Evolutionary conservation across 192 early-diverging fungal species (phyloP).

Genomic region (Physocladia obscura): DNA sequence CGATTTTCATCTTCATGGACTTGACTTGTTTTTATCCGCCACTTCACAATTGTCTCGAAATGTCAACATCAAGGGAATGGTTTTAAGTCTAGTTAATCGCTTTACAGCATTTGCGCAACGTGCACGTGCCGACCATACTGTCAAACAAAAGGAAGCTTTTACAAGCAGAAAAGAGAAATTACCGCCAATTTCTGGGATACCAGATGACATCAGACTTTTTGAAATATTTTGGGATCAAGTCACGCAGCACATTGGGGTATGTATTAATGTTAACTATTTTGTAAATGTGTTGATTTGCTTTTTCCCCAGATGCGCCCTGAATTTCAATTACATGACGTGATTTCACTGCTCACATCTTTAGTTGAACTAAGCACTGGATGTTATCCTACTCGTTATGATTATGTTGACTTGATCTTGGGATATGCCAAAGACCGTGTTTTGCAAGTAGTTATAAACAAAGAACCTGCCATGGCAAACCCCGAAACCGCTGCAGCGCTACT

Average conservation of each 20-base stretch:
- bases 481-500: constrained; percentile 72
- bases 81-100: constrained; percentile 92
- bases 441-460: constrained; percentile 33
- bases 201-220: constrained; percentile 86
- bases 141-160: constrained; percentile 8
- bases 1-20: constrained; percentile 90
- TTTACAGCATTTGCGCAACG: constrained; percentile 88
- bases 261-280: not conserved
- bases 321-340: constrained; percentile 87
- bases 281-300: constrained; percentile 7
- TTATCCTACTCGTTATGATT: constrained; percentile 80
- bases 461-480: constrained; percentile 8
- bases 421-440: constrained; percentile 78
- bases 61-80: constrained; percentile 96
- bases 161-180: constrained; percentile 28
- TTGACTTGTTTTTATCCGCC: constrained; percentile 85
- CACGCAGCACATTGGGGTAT: constrained; percentile 81
- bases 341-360: constrained; percentile 82
- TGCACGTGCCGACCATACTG: constrained; percentile 41
- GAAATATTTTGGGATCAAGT: constrained; percentile 98
- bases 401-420: constrained; percentile 87
- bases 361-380: constrained; percentile 87
- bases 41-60: constrained; percentile 86
- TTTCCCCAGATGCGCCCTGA: constrained; percentile 77
- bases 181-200: constrained; percentile 71